phyloP scores from a whole-genome alignment of 2,329 filamentous ascomycete species.

The Zymoseptoria brevis region DNA sequence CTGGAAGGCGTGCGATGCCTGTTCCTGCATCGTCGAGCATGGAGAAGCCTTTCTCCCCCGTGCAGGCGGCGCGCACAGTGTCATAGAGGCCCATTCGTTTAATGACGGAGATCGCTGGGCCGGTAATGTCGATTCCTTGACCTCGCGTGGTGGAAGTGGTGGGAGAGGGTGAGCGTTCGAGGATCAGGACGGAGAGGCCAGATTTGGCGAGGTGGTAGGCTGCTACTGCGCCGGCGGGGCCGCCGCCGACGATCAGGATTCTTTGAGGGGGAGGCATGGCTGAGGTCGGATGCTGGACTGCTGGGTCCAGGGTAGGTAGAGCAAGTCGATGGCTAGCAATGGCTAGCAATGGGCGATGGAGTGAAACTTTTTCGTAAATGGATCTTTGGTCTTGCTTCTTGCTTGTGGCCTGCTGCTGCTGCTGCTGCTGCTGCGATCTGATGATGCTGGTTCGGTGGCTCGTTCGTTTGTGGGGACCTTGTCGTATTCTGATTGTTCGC shows the following conservation, averaged over 20 bases:
- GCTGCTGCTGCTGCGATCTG: no score
- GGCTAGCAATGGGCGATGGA: no score
- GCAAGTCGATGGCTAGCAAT: no score
- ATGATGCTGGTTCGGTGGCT: no score
- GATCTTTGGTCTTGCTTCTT: no score
- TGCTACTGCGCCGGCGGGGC: constrained; percentile 29
- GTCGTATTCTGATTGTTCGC: no score
- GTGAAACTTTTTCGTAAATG: no score
- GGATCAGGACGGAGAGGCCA: constrained; percentile 13
- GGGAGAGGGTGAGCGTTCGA: constrained; percentile 11
- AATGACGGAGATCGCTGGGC: constrained; percentile 19
- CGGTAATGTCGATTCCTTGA: constrained; percentile 26
- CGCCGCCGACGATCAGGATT: not conserved
- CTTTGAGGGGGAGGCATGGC: not conserved
- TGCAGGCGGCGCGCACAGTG: constrained; percentile 18
- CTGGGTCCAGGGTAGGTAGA: not conserved
- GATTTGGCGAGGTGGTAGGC: constrained; percentile 32
- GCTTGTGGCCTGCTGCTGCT: no score
- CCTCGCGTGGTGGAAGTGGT: constrained; percentile 16
- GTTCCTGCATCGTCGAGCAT: constrained; percentile 16
- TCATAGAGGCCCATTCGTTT: constrained; percentile 22
- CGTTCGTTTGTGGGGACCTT: no score
- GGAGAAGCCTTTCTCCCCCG: constrained; percentile 22
- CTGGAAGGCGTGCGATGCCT: no score
- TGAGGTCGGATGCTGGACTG: not conserved